A percentile compares a stretch with the other conserved stretches of the same genome.
phyloP scores from a whole-genome alignment of 176 grass and related monocot species.

The Areca catechu region DNA sequence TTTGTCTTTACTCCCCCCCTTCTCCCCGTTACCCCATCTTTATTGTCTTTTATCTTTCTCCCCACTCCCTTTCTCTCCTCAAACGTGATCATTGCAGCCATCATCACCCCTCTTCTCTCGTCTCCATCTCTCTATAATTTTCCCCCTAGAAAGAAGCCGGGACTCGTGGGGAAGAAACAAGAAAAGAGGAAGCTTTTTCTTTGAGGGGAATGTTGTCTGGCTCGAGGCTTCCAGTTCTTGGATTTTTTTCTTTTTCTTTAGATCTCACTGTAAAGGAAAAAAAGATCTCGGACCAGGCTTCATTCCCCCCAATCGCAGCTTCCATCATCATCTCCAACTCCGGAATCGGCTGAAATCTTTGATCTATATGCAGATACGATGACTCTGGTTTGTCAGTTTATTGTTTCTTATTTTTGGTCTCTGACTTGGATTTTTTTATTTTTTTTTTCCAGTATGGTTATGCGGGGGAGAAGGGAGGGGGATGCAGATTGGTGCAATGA shows the following conservation, averaged over 20 bases:
- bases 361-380: too few species aligned
- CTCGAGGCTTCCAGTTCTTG: background rate
- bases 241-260: constrained; percentile 3
- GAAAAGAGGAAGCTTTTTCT: constrained; percentile 7
- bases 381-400: too few species aligned
- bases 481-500: constrained; percentile 37
- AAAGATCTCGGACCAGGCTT: constrained; percentile 99
- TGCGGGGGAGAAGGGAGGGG: background rate
- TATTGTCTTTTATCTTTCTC: constrained; percentile 9
- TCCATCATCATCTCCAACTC: constrained; percentile 18
- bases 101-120: constrained; percentile 46
- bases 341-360: too few species aligned
- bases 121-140: constrained; percentile 24
- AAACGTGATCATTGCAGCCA: constrained; percentile 73
- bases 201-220: constrained; percentile 14
- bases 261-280: too few species aligned
- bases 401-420: background rate
- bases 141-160: too few species aligned
- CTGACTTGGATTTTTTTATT: background rate
- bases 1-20: background rate
- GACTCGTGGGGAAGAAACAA: background rate
- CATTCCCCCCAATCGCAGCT: constrained; percentile 91
- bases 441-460: background rate
- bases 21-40: background rate
- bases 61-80: background rate